Evolutionary conservation across 306 rosid genomes (phyloP).

Genomic region (Glycine latifolia): DNA sequence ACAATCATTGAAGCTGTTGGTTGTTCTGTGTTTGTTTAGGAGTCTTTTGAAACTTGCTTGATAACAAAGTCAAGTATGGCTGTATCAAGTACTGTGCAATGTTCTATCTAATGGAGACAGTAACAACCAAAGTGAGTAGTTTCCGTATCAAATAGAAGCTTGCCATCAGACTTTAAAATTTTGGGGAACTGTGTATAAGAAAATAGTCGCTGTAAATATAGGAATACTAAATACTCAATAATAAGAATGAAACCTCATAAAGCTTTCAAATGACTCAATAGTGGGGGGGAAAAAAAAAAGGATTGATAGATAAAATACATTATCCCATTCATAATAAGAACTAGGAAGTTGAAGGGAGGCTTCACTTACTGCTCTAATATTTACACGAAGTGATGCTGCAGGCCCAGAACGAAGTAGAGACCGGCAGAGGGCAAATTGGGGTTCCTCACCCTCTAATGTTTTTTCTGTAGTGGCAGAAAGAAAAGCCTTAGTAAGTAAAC

Average conservation of each 20-base stretch:
- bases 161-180: not conserved
- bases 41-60: slow-evolving; percentile 18
- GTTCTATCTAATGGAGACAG: not conserved
- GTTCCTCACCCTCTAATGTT: slow-evolving; percentile 69
- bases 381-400: slow-evolving; percentile 85
- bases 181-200: slow-evolving; percentile 2
- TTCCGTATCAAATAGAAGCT: slow-evolving; percentile 6
- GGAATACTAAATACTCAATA: not conserved
- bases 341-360: slow-evolving; percentile 29
- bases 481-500: slow-evolving; percentile 17
- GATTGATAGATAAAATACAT: not conserved
- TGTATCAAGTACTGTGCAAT: slow-evolving; percentile 11
- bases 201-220: slow-evolving; percentile 9
- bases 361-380: slow-evolving; percentile 83
- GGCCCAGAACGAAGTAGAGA: slow-evolving; percentile 90
- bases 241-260: slow-evolving; percentile 37
- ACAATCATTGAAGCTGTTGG: slow-evolving; percentile 10
- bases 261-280: slow-evolving; percentile 11
- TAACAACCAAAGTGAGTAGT: slow-evolving; percentile 6
- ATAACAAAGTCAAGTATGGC: not conserved
- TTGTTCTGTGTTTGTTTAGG: slow-evolving; percentile 2
- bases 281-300: not conserved
- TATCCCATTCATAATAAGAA: slow-evolving; percentile 22
- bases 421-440: slow-evolving; percentile 74
- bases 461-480: slow-evolving; percentile 56